A percentile compares a stretch with the other conserved stretches of the same genome.
Conservation (phyloP, 805 yeast species). For the Kurtzmaniella fragi region DNA sequence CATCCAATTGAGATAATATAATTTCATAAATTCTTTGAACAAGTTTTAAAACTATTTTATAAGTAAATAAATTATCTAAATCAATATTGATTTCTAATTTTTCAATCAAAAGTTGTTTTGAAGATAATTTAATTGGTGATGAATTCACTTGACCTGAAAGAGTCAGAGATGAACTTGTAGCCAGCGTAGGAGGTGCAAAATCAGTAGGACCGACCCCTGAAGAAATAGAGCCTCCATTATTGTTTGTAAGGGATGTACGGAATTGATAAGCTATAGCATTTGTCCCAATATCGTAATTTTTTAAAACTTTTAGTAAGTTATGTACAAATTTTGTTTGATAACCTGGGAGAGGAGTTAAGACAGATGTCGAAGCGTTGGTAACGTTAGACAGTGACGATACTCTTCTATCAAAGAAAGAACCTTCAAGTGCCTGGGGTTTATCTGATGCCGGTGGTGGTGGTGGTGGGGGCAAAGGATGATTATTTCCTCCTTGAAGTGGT, state of each 20-base stretch:
- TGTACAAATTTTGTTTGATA: slow-evolving; percentile 30
- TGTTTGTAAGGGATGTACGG: slow-evolving; percentile 2
- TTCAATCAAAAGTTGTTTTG: slow-evolving; percentile 38
- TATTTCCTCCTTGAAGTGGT: slow-evolving; percentile 2
- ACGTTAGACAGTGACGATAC: slow-evolving; percentile 5
- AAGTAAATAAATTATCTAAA: slow-evolving; percentile 34
- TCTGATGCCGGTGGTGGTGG: neutral
- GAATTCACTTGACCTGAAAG: slow-evolving; percentile 6
- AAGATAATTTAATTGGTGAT: slow-evolving; percentile 36
- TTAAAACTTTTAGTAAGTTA: slow-evolving; percentile 27
- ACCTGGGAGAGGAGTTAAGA: slow-evolving; percentile 16
- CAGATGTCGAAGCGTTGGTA: slow-evolving; percentile 3
- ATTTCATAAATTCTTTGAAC: slow-evolving; percentile 21
- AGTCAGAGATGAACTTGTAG: slow-evolving; percentile 1
- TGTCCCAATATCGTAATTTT: slow-evolving; percentile 36
- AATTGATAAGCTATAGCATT: neutral
- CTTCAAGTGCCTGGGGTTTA: neutral
- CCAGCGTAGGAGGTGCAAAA: neutral
- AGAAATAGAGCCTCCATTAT: neutral
- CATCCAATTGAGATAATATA: slow-evolving; percentile 18
- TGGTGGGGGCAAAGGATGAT: neutral
- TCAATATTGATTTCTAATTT: slow-evolving; percentile 39
- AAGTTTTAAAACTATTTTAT: slow-evolving; percentile 28
- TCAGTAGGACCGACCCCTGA: neutral
- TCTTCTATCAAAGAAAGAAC: neutral